Conservation (phyloP, 1,284 basidiomycete genomes). For the Irpex sp. region DNA sequence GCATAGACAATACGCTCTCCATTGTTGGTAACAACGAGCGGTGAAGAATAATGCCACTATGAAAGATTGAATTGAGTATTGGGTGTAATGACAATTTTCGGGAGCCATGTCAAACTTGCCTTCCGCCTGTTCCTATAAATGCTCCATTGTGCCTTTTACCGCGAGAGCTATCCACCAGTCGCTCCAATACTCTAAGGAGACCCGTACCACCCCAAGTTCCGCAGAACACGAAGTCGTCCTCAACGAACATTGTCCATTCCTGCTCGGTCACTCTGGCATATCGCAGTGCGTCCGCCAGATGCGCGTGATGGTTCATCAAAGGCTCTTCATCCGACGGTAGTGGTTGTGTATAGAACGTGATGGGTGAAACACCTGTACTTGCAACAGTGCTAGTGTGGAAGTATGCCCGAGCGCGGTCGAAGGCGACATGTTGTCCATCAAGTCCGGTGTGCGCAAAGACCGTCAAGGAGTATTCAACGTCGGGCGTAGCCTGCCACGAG, state of each 20-base stretch:
- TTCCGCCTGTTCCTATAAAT: constrained; percentile 8
- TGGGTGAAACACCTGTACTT: not conserved
- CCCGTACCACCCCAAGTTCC: constrained; percentile 2
- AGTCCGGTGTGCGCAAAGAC: constrained; percentile 4
- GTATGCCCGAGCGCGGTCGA: constrained; percentile 3
- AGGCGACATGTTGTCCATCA: constrained; percentile 6
- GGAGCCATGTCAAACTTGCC: not conserved
- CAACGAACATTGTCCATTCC: constrained; percentile 12
- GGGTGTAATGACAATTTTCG: too few relatives aligned
- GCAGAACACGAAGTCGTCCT: constrained; percentile 10
- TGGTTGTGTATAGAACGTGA: not conserved
- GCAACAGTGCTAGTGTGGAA: not conserved
- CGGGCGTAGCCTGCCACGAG: not conserved
- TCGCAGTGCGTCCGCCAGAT: constrained; percentile 6
- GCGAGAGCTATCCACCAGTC: not conserved
- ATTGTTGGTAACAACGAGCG: constrained; percentile 6
- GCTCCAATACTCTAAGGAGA: constrained; percentile 1
- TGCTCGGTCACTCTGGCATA: constrained; percentile 2
- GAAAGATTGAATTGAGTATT: not conserved
- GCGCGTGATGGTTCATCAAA: not conserved
- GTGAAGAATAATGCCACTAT: constrained; percentile 6
- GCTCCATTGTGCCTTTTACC: not conserved
- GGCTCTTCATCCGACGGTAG: not conserved
- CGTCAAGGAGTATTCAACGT: not conserved
- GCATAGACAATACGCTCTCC: not conserved